Conservation (phyloP, 768 basidiomycete genomes). For the Porpolomopsis calyptriformis region DNA sequence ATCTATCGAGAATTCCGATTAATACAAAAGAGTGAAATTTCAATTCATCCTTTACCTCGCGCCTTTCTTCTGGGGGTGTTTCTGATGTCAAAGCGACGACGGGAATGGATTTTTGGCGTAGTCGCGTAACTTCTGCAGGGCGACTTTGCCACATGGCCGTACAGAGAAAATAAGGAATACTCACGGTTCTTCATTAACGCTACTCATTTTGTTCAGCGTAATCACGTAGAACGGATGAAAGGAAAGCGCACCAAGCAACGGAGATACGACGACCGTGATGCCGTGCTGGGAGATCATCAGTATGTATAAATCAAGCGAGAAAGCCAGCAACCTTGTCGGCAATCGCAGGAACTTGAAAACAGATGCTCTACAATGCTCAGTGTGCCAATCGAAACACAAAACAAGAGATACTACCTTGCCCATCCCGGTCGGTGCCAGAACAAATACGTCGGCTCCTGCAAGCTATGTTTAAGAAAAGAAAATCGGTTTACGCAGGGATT, state of each 20-base stretch:
- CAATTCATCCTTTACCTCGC: conserved; percentile 30
- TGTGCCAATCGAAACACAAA: neutral
- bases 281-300: conserved; percentile 36
- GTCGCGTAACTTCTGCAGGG: conserved; percentile 48
- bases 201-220: conserved; percentile 16
- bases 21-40: neutral
- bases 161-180: conserved; percentile 11
- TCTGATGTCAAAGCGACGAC: conserved; percentile 63
- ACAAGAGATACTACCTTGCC: conserved; percentile 59
- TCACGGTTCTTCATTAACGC: conserved; percentile 79
- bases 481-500: neutral
- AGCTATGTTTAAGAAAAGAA: neutral
- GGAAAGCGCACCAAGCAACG: conserved; percentile 48
- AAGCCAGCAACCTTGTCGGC: conserved; percentile 38
- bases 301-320: neutral
- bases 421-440: conserved; percentile 82
- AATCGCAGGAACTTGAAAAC: conserved; percentile 77
- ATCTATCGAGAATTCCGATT: conserved; percentile 33
- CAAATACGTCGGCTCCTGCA: conserved; percentile 61
- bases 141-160: neutral
- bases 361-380: conserved; percentile 49
- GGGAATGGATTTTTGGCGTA: conserved; percentile 42
- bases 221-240: neutral
- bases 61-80: conserved; percentile 41
- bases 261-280: conserved; percentile 67